phyloP scores from a whole-genome alignment of 2,329 filamentous ascomycete species.

The Biscogniauxia marginata region DNA sequence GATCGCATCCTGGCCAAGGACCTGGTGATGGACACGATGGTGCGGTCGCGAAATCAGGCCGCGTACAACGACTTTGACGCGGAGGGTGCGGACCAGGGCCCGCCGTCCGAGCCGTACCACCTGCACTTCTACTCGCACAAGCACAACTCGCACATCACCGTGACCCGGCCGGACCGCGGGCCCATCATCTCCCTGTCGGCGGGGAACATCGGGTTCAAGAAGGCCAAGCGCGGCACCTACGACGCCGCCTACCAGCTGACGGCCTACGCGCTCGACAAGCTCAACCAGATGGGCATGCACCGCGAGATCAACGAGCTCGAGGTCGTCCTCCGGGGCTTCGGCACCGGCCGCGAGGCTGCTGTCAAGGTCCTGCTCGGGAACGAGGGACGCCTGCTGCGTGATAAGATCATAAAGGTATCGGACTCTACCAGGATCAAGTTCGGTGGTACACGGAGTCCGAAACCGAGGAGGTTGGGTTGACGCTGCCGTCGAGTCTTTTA shows the following conservation, averaged over 20 bases:
- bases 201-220: slow-evolving; percentile 90
- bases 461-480: slow-evolving; percentile 70
- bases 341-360: slow-evolving; percentile 81
- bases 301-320: slow-evolving; percentile 75
- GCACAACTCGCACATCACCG: slow-evolving; percentile 94
- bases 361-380: slow-evolving; percentile 84
- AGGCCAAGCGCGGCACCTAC: slow-evolving; percentile 76
- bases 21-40: not conserved
- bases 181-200: slow-evolving; percentile 77
- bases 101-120: slow-evolving; percentile 66
- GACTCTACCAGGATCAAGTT: slow-evolving; percentile 93
- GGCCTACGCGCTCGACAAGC: slow-evolving; percentile 77
- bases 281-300: slow-evolving; percentile 78
- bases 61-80: slow-evolving; percentile 22
- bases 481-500: not conserved
- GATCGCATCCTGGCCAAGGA: not conserved
- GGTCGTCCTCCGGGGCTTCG: slow-evolving; percentile 81
- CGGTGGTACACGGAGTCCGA: slow-evolving; percentile 84
- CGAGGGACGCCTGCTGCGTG: slow-evolving; percentile 74
- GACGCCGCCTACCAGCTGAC: slow-evolving; percentile 91
- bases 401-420: slow-evolving; percentile 74
- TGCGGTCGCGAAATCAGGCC: slow-evolving; percentile 10
- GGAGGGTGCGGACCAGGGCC: slow-evolving; percentile 34
- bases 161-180: slow-evolving; percentile 77
- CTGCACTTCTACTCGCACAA: slow-evolving; percentile 84